Conservation (phyloP, 108 stramenopile genomes). For the Pseudonitzschia delicatissima region DNA sequence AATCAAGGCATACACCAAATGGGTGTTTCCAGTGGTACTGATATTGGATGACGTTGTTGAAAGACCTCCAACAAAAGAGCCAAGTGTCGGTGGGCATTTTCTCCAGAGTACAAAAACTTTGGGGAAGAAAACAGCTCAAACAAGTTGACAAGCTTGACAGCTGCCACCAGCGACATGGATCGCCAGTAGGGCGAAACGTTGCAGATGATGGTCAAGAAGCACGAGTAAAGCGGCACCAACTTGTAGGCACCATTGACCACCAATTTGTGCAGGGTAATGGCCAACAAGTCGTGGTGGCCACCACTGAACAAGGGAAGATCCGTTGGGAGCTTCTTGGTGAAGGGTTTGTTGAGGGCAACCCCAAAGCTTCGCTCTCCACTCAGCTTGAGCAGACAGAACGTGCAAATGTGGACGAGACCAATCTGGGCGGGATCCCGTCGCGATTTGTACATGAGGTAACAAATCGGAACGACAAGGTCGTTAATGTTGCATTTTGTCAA, state of each 20-base stretch:
- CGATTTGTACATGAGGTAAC: slow-evolving; percentile 90
- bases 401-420: slow-evolving; percentile 95
- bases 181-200: slow-evolving; percentile 96
- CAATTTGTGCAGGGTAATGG: slow-evolving; percentile 92
- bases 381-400: slow-evolving; percentile 92
- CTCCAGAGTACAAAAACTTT: slow-evolving; percentile 85
- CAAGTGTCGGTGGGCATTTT: slow-evolving; percentile 86
- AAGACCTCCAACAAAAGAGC: slow-evolving; percentile 91
- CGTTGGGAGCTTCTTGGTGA: slow-evolving; percentile 73
- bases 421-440: slow-evolving; percentile 84
- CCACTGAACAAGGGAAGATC: slow-evolving; percentile 88
- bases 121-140: slow-evolving; percentile 93
- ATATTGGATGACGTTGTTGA: slow-evolving; percentile 98
- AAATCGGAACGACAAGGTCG: slow-evolving; percentile 89
- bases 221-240: slow-evolving; percentile 85
- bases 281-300: slow-evolving; percentile 92
- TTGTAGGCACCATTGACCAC: slow-evolving; percentile 91
- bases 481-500: slow-evolving; percentile 77
- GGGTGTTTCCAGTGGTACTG: slow-evolving; percentile 96
- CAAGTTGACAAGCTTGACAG: slow-evolving; percentile 92
- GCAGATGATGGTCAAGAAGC: slow-evolving; percentile 94
- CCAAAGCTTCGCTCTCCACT: slow-evolving; percentile 93
- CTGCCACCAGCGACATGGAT: slow-evolving; percentile 80
- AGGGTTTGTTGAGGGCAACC: slow-evolving; percentile 92
- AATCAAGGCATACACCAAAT: slow-evolving; percentile 96